phyloP scores from a whole-genome alignment of 2,329 filamentous ascomycete genomes.

The Claviceps sp. region DNA sequence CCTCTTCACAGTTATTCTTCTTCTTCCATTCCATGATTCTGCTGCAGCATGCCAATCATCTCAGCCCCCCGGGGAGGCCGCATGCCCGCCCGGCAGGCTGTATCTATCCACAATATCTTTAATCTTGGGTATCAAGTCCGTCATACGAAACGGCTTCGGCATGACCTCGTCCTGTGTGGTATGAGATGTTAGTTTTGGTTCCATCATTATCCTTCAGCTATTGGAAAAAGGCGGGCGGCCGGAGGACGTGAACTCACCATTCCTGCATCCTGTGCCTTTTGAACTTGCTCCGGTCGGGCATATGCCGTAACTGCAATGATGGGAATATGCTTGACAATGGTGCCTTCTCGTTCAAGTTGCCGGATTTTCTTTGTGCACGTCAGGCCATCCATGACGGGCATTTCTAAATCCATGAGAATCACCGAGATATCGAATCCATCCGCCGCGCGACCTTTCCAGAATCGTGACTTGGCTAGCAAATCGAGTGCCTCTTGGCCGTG shows the following conservation, averaged over 20 bases:
- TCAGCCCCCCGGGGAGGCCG: not conserved
- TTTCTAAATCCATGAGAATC: conserved; percentile 69
- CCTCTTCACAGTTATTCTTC: not conserved
- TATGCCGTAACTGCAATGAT: conserved; percentile 77
- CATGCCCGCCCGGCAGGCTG: not conserved
- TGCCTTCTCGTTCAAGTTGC: conserved; percentile 47
- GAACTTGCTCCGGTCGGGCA: conserved; percentile 58
- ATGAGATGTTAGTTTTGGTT: not conserved
- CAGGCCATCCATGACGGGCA: conserved; percentile 72
- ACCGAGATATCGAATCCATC: conserved; percentile 42
- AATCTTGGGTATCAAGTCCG: conserved; percentile 5
- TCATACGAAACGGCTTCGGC: conserved; percentile 6
- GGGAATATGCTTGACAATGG: conserved; percentile 51
- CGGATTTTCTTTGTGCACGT: conserved; percentile 60
- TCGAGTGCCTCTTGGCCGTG: conserved; percentile 50
- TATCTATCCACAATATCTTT: conserved; percentile 3
- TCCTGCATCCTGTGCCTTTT: conserved; percentile 54
- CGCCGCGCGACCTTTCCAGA: conserved; percentile 36
- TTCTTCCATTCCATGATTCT: too few species aligned
- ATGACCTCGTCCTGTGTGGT: conserved; percentile 4
- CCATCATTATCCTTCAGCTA: too few species aligned
- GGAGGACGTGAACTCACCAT: conserved; percentile 41
- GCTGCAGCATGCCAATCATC: too few species aligned
- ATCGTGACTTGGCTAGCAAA: conserved; percentile 38
- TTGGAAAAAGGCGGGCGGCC: not conserved